Percentiles rank a stretch among this genome's conserved stretches.
Conservation (phyloP, 768 basidiomycete genomes). For the Fomitopsis serialis region DNA sequence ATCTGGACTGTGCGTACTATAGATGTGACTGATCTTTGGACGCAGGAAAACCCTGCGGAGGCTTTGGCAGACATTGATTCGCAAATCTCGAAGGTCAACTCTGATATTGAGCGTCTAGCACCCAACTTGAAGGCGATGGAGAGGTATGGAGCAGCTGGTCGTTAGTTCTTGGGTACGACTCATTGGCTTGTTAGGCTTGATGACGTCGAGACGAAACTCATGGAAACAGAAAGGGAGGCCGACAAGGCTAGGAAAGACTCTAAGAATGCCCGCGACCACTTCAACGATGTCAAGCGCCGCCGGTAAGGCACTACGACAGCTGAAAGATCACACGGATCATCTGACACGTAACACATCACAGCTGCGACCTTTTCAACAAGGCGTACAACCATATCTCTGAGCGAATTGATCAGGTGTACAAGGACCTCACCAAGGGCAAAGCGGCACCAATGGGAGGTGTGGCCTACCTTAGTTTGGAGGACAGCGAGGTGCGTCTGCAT, state of each 20-base stretch:
- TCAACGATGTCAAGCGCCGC: conserved; percentile 79
- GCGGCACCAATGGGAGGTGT: conserved; percentile 93
- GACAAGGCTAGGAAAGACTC: conserved; percentile 90
- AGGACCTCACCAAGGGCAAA: conserved; percentile 95
- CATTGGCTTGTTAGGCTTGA: conserved; percentile 49
- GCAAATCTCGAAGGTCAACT: conserved; percentile 58
- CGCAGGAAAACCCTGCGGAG: conserved; percentile 56
- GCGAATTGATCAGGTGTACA: conserved; percentile 92
- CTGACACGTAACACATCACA: conserved; percentile 17
- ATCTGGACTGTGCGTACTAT: not conserved
- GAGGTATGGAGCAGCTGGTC: conserved; percentile 28
- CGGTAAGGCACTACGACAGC: conserved; percentile 41
- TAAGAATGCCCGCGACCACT: conserved; percentile 85
- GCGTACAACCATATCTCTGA: conserved; percentile 97
- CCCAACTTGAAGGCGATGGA: conserved; percentile 98
- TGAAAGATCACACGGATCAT: not conserved
- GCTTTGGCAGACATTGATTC: conserved; percentile 70
- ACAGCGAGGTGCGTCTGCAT: conserved; percentile 68
- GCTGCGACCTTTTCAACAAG: conserved; percentile 87
- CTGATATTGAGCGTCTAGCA: conserved; percentile 89
- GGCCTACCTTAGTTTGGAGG: conserved; percentile 93
- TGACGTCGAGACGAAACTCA: conserved; percentile 77
- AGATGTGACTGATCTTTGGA: not conserved
- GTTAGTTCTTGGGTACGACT: not conserved
- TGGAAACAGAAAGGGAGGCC: conserved; percentile 88